These are phyloP conservation scores for Rugiboletus extremiorientalis DNA, from an alignment of 1,284 basidiomycete genomes.

Conservation along the genomic window DNA sequence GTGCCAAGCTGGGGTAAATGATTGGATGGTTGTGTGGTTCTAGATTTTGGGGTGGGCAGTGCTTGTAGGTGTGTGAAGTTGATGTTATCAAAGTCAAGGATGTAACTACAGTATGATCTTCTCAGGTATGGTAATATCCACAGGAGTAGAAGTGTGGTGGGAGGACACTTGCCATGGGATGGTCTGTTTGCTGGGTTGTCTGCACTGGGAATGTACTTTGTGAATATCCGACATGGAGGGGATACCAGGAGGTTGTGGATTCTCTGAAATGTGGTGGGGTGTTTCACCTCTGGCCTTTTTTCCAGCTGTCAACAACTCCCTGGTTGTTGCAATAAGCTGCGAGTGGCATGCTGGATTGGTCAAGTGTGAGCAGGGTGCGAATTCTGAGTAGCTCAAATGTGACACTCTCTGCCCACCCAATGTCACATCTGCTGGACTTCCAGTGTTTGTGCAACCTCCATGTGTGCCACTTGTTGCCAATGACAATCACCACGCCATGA, in stretches of 20 bases:
- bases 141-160: too few species aligned
- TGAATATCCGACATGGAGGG: slow-evolving; percentile 32
- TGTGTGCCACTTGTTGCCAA: not conserved
- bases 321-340: slow-evolving; percentile 39
- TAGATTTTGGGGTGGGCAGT: too few species aligned
- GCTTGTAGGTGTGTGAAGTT: too few species aligned
- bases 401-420: slow-evolving; percentile 24
- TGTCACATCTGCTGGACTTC: slow-evolving; percentile 5
- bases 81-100: too few species aligned
- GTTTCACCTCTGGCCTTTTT: slow-evolving; percentile 32
- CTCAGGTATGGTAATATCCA: too few species aligned
- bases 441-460: slow-evolving; percentile 6
- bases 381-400: slow-evolving; percentile 41
- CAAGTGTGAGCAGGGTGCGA: slow-evolving; percentile 5
- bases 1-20: too few species aligned
- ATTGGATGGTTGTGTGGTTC: too few species aligned
- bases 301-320: slow-evolving; percentile 42
- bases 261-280: too few species aligned
- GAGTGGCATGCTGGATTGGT: slow-evolving; percentile 32
- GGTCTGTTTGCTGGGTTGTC: too few species aligned
- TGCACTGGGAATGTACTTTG: slow-evolving; percentile 28
- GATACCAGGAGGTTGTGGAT: too few species aligned
- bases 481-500: not conserved
- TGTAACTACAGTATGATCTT: too few species aligned
- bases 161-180: too few species aligned